Evolutionary conservation across 257 asterid species (phyloP).

Genomic region (Nicotiana tomentosiformis): DNA sequence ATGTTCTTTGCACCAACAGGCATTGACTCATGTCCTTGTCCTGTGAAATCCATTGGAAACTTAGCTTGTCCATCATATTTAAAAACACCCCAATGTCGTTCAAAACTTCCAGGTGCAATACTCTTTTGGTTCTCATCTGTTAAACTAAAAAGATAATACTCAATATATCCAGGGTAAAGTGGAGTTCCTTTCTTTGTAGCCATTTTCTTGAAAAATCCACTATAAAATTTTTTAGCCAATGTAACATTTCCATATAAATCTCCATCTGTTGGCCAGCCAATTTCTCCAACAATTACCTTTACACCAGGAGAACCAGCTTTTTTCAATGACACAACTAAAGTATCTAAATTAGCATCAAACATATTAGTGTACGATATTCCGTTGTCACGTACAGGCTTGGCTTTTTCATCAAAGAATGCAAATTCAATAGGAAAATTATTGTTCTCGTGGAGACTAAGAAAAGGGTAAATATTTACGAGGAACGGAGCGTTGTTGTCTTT

Average conservation of each 20-base stretch:
- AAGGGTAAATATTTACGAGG: constrained; percentile 62
- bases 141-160: constrained; percentile 50
- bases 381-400: constrained; percentile 36
- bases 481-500: constrained; percentile 47
- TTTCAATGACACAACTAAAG: constrained; percentile 36
- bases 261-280: constrained; percentile 92
- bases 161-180: constrained; percentile 31
- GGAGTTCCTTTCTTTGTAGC: constrained; percentile 56
- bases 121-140: constrained; percentile 59
- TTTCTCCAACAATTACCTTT: constrained; percentile 46
- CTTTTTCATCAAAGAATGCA: constrained; percentile 60
- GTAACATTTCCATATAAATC: constrained; percentile 16
- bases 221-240: constrained; percentile 49
- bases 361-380: constrained; percentile 35
- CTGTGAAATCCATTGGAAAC: constrained; percentile 47
- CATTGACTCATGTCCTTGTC: constrained; percentile 23
- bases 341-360: constrained; percentile 67
- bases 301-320: constrained; percentile 30
- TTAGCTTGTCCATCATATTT: constrained; percentile 64
- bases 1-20: constrained; percentile 44
- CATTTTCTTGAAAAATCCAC: constrained; percentile 47
- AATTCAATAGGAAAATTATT: constrained; percentile 42
- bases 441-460: constrained; percentile 40
- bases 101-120: constrained; percentile 41
- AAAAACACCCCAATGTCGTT: constrained; percentile 72